Evolutionary conservation across 352 stramenopile genomes (phyloP), one percentile per base, ranked within the genome.

Genomic region (Globisporangium middletonii): DNA sequence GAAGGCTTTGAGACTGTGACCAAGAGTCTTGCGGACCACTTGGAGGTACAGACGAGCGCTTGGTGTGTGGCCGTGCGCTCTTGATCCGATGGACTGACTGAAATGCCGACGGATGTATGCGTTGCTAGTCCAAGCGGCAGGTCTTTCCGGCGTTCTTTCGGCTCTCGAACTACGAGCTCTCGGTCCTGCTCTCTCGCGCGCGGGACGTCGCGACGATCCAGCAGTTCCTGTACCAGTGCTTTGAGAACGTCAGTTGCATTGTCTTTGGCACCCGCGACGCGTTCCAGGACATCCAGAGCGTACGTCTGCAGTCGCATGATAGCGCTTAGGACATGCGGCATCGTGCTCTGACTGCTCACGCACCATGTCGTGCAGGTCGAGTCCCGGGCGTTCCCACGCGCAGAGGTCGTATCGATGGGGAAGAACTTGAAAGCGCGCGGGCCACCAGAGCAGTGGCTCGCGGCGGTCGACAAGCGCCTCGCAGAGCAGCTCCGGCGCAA

Each of bases 351-450:
- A 6, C 19, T 45, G 27, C 18, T 41, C 15, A 50, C 43, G 4
- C 18, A 12, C 2, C n/a, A 48, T 4, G 23, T 49, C 47, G 15
- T 27, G 23, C 42, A 68, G 62, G 5, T 68, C 15, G 56, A 56
- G 2, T 88, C 79, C 0, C 73, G 72, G 9, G 63, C 64, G 8
- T 72, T 76, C 30, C 72, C 71, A 4, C 54, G 66, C 19, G 48
- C 50, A 0, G 82, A 92, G 53, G 65, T 63, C 1, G 82, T 92
- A 13, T 28, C 57, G 0, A 85, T 92, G 73, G 82, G 82, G 0
- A 89, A 76, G 46, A 89, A 89, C 45, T 48, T 92, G 2, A 92
- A 92, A 58, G 82, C 79, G 9, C 67, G 82, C 27, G 82, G 82
- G 0, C 76, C 79, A 26, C 68, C 77, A 3, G 82, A 92, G 42